Percentiles rank a stretch among this genome's conserved stretches.
phyloP scores from a whole-genome alignment of 768 basidiomycete genomes.

The Hygrophorus russula region DNA sequence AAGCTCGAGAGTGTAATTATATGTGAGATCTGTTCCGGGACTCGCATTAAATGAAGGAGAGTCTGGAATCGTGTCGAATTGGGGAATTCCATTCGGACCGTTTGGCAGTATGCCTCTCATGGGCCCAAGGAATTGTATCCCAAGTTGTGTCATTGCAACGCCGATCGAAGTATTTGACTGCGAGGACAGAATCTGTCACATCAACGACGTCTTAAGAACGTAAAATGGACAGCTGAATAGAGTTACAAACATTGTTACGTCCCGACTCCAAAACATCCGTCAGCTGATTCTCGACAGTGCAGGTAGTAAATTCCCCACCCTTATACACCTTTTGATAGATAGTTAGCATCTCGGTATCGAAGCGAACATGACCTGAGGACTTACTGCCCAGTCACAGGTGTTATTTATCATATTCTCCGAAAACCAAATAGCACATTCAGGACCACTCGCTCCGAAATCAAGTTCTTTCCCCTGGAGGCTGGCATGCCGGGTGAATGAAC shows the following conservation, averaged over 20 bases:
- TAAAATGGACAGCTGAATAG: not conserved
- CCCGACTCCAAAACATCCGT: conserved; percentile 14
- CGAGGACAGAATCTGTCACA: conserved; percentile 10
- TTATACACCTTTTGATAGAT: conserved; percentile 7
- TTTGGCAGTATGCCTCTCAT: conserved; percentile 14
- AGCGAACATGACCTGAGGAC: not conserved
- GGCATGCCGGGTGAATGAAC: conserved; percentile 6
- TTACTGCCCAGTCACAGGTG: not conserved
- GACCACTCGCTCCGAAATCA: conserved; percentile 10
- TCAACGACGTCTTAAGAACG: not conserved
- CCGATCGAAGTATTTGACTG: conserved; percentile 5
- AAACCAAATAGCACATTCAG: conserved; percentile 11
- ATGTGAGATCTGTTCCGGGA: not conserved
- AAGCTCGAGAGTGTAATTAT: conserved; percentile 14
- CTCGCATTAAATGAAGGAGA: not conserved
- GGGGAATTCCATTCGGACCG: conserved; percentile 14
- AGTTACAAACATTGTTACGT: conserved; percentile 12
- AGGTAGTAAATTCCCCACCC: conserved; percentile 9
- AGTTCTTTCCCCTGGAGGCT: conserved; percentile 11
- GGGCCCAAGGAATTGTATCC: conserved; percentile 15
- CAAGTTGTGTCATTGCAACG: conserved; percentile 13
- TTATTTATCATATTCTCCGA: conserved; percentile 4
- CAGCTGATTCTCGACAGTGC: conserved; percentile 14
- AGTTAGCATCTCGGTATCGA: not conserved
- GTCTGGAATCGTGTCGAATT: not conserved